These are phyloP conservation scores for Austropuccinia psidii DNA, from an alignment of 1,284 basidiomycete species.

Conservation along the genomic window DNA sequence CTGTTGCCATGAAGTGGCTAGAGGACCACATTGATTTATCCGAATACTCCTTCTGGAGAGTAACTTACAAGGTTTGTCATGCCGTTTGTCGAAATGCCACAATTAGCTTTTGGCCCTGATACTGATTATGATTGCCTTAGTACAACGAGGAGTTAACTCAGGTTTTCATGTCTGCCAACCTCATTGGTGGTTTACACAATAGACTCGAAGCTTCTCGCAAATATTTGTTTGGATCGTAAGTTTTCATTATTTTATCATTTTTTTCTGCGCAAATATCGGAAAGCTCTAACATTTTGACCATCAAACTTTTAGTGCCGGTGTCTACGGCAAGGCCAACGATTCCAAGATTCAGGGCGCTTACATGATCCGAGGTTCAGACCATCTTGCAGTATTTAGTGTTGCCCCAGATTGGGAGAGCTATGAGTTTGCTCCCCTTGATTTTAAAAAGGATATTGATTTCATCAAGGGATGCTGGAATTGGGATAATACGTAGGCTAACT, in stretches of 20 bases:
- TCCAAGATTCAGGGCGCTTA: constrained; percentile 45
- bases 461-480: constrained; percentile 49
- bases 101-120: constrained; percentile 39
- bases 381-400: constrained; percentile 44
- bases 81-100: constrained; percentile 40
- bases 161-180: constrained; percentile 45
- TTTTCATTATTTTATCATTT: neutral
- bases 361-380: constrained; percentile 45
- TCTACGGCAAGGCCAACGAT: constrained; percentile 47
- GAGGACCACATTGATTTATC: constrained; percentile 44
- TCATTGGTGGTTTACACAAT: constrained; percentile 47
- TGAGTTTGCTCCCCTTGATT: constrained; percentile 44
- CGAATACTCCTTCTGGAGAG: constrained; percentile 31
- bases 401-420: constrained; percentile 48
- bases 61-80: constrained; percentile 32
- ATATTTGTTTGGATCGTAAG: constrained; percentile 45
- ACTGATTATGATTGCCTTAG: neutral
- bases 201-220: constrained; percentile 47
- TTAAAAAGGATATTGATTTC: constrained; percentile 44
- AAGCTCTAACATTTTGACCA: neutral
- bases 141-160: constrained; percentile 44
- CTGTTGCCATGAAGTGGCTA: constrained; percentile 47
- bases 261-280: neutral
- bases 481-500: constrained; percentile 47
- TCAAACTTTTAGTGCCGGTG: constrained; percentile 41